These are phyloP conservation scores for Forsythia suspensa DNA, from an alignment of 257 asterid species.

Conservation along the genomic window DNA sequence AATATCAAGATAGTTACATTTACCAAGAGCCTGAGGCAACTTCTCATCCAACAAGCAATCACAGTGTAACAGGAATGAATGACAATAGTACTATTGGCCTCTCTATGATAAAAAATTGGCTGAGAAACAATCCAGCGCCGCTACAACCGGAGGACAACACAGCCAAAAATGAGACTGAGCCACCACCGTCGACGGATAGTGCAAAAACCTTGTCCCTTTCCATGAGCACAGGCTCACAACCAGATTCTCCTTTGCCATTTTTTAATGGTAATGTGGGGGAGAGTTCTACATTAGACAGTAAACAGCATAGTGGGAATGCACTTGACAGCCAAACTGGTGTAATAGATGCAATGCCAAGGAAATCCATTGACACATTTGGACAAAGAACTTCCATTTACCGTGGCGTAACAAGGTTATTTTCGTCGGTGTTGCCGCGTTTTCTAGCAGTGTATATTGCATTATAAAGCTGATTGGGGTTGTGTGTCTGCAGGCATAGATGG, in stretches of 20 bases:
- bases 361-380: constrained; percentile 80
- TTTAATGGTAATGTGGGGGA: constrained; percentile 27
- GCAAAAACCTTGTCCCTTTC: constrained; percentile 69
- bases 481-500: constrained; percentile 71
- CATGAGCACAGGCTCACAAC: constrained; percentile 63
- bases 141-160: constrained; percentile 21
- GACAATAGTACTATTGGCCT: constrained; percentile 48
- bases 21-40: constrained; percentile 34
- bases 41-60: constrained; percentile 9
- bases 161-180: constrained; percentile 16
- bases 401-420: constrained; percentile 69
- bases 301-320: constrained; percentile 22
- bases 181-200: neutral
- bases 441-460: neutral
- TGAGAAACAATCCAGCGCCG: constrained; percentile 51
- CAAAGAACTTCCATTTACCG: constrained; percentile 92
- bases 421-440: neutral
- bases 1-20: constrained; percentile 16
- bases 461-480: neutral
- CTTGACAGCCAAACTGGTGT: constrained; percentile 45
- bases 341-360: constrained; percentile 62
- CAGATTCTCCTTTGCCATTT: constrained; percentile 27
- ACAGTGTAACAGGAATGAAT: neutral
- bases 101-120: constrained; percentile 86
- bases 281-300: constrained; percentile 32